Evolutionary conservation across 2,329 filamentous ascomycete genomes (phyloP).

Genomic region (Ophidiomyces ophidiicola): DNA sequence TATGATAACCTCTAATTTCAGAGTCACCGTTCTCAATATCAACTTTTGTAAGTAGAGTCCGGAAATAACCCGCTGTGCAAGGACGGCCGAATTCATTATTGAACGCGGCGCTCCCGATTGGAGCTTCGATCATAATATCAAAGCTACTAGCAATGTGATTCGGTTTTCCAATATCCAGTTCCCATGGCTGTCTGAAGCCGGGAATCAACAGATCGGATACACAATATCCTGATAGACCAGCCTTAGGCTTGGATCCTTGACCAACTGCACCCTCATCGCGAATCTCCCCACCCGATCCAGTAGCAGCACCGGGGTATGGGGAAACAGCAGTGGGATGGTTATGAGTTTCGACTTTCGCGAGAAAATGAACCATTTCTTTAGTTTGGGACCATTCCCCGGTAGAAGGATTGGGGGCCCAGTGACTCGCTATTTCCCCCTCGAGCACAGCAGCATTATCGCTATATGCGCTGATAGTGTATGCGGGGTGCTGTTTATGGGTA

Average conservation of each 20-base stretch:
- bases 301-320: conserved; percentile 84
- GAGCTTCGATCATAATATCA: conserved; percentile 95
- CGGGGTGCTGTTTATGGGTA: conserved; percentile 66
- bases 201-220: conserved; percentile 91
- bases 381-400: conserved; percentile 80
- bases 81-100: conserved; percentile 97
- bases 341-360: conserved; percentile 94
- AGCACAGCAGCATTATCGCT: conserved; percentile 96
- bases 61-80: conserved; percentile 77
- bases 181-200: conserved; percentile 72
- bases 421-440: conserved; percentile 56
- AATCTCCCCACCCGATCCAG: conserved; percentile 89
- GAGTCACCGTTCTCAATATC: conserved; percentile 47
- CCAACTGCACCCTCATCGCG: conserved; percentile 91
- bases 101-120: conserved; percentile 86
- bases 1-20: conserved; percentile 85
- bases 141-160: conserved; percentile 84
- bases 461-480: conserved; percentile 86
- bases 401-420: conserved; percentile 78
- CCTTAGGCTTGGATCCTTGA: conserved; percentile 82
- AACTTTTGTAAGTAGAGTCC: conserved; percentile 67
- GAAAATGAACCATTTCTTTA: conserved; percentile 73
- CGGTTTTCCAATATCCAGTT: conserved; percentile 78
- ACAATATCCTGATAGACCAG: conserved; percentile 82
- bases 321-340: conserved; percentile 96